Base-by-base conservation (phyloP, 306 rosid genomes). In the Begonia fuchsioides region DNA sequence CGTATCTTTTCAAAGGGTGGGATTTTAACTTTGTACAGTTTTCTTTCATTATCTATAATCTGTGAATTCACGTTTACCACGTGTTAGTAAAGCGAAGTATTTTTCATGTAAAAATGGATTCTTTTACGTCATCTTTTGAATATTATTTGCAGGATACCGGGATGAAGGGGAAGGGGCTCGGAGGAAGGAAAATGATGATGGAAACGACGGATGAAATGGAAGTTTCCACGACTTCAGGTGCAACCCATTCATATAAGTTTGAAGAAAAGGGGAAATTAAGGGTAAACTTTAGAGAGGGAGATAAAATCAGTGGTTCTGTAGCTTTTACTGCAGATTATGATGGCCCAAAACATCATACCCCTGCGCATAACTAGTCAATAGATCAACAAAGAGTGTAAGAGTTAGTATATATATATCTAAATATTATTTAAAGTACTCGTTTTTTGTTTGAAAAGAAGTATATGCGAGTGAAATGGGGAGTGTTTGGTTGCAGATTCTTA, bases 261-360 rank as follows among this genome's bases (percentile, higher is more conserved):
- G 53, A 57, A 57, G 62, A 57, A 57, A 57, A 57, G 54, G 54
- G 38, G 13, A 19, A 39, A 15, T 57, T 57, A 20, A 32, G 59
- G 32, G 50, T 41, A 4, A 10, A 32, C 35, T 40, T 39, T n/a
- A 55, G 45, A 57, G 38, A 32, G 53, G 38, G 53, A 14, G 47
- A 15, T 13, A 57, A 38, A 45, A 18, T 6, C 17, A 17, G 18
- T 35, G 39, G 47, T 1, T 57, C 45, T 57, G 62, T 38, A 57
- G 17, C 62, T 38, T 47, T 57, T 57, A 51, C 53, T 57, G 54
- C 54, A 16, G 62, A 57, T 48, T 57, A 57, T 9, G 49, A 48
- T 18, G 62, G 62, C 18, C 62, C 62, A 46, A 7, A 45, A 11
- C 62, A 48, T 46, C 62, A 57, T 17, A 44, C 62, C 39, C 62